Base-by-base conservation (phyloP, 345 rosid species). In the Triadica sebifera region DNA sequence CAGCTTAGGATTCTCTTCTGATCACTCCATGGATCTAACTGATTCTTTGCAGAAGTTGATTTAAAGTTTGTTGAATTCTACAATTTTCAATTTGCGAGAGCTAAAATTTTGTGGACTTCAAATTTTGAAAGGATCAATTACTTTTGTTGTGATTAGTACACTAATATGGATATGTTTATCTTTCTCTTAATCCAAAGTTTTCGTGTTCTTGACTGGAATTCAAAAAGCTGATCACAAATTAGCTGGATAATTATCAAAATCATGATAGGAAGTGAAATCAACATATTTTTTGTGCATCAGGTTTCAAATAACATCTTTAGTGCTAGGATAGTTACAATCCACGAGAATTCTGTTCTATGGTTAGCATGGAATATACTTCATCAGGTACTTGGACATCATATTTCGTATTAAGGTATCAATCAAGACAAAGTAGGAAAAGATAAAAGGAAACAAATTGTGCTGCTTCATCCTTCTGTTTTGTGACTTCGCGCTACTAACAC, bases 391-490 rank as follows among this genome's bases (percentile, higher is more conserved):
- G 12, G 47, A 37, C 29, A 49, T n/a, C 12, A 62, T 38, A 75
- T 22, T 15, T 20, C 61, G 45, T 61, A 56, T 53, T 29, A 53
- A 20, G 69, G 58, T 74, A 39, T 78, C 63, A 70, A 78, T 71
- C 75, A 56, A n/a, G 71, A 45, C 76, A 67, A 62, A 57, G 41
- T 46, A 22, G 49, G 41, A 39, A 29, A 67, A 61, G 43, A 63
- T 34, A 51, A 67, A 66, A 59, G 49, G 24, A 47, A 67, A 69
- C n/a, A 52, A 12, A 8, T 45, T 50, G 53, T 12, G 57, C 70
- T n/a, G 62, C 68, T 24, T 89, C 81, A 89, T 83, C 87, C 85
- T 75, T 81, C 88, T 29, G 91, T 88, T 58, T 80, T 85, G 86
- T 98, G 92, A 72, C 65, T 83, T 61, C 82, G 86, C 67, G 82